Percentiles rank a stretch among this genome's conserved stretches.
Evolutionary conservation across 306 rosid species (phyloP).

Genomic region (peach (Prunus persica)): DNA sequence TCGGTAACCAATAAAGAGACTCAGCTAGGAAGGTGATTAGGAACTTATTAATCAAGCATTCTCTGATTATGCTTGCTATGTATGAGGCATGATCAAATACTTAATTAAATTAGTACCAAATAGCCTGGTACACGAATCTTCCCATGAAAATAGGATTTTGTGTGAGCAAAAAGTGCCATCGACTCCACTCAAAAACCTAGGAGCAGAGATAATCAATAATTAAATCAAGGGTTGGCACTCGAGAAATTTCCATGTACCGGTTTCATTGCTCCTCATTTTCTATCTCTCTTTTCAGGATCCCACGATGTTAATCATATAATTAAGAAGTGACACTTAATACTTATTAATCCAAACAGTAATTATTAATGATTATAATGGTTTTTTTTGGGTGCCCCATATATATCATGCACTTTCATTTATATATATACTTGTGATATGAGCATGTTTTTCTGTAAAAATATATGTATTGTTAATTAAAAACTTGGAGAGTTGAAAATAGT

Average conservation of each 20-base stretch:
- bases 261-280: fast-evolving
- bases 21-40: slow-evolving; percentile 1
- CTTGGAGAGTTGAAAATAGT: background rate
- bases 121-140: background rate
- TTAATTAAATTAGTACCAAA: background rate
- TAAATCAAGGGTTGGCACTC: no score
- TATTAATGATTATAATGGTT: background rate
- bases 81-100: background rate
- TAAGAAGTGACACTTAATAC: background rate
- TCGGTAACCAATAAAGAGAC: background rate
- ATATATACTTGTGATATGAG: background rate
- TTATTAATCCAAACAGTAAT: background rate
- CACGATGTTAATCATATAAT: background rate
- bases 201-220: no score
- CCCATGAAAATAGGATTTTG: background rate
- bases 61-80: background rate
- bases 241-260: no score
- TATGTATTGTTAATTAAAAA: background rate
- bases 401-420: background rate
- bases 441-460: background rate
- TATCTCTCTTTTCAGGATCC: background rate
- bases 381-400: background rate
- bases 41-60: background rate
- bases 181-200: no score
- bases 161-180: background rate